Conservation (phyloP, 176 grass and related monocot species). For the Aegilops sharonensis region DNA sequence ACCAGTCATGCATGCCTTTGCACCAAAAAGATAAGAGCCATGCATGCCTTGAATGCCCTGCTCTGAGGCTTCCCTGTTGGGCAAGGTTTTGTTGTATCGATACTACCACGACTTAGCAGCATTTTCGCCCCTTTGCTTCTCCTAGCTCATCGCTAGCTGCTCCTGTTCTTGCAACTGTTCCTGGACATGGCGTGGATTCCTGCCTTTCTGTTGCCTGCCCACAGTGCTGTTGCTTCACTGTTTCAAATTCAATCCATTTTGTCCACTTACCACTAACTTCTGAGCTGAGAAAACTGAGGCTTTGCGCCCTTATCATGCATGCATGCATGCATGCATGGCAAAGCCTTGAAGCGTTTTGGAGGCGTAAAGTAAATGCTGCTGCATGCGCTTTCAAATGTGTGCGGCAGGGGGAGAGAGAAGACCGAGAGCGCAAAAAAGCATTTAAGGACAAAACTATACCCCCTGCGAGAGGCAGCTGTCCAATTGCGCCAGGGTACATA, state of each 20-base stretch:
- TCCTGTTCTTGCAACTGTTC: constrained; percentile 51
- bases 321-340: constrained; percentile 9
- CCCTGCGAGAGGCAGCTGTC: constrained; percentile 34
- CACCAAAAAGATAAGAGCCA: constrained; percentile 6
- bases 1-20: constrained; percentile 10
- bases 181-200: constrained; percentile 48
- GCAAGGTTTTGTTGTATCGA: constrained; percentile 29
- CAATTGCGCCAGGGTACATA: constrained; percentile 29
- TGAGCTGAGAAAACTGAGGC: constrained; percentile 23
- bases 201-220: constrained; percentile 40
- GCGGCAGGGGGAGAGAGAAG: neutral
- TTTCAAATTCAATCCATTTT: constrained; percentile 56
- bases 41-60: constrained; percentile 51
- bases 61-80: constrained; percentile 19
- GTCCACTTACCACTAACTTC: constrained; percentile 51
- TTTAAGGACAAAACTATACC: constrained; percentile 62
- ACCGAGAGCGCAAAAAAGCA: neutral
- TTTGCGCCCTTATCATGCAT: constrained; percentile 37
- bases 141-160: constrained; percentile 1
- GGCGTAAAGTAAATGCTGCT: constrained; percentile 24
- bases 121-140: neutral
- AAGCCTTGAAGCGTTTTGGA: constrained; percentile 25
- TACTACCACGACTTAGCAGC: neutral
- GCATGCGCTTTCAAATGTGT: constrained; percentile 1
- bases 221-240: constrained; percentile 42